Evolutionary conservation across 805 yeast species (phyloP).

Genomic region (Kazachstania taianensis): DNA sequence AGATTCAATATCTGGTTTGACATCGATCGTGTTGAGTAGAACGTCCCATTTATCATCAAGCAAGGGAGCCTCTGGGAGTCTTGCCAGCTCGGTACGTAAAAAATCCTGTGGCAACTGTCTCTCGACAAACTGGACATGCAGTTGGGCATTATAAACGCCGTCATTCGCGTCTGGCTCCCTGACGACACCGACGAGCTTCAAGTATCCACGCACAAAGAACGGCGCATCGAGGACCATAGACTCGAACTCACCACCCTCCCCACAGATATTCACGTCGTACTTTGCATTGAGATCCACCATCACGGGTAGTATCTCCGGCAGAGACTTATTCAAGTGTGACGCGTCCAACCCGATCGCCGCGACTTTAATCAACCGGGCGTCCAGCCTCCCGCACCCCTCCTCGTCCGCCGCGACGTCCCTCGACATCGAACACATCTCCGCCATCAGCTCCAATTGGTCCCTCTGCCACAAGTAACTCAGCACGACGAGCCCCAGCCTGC

Average conservation of each 20-base stretch:
- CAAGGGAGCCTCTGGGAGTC: constrained; percentile 26
- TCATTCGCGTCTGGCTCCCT: constrained; percentile 43
- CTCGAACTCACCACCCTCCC: constrained; percentile 99
- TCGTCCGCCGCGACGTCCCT: constrained; percentile 13
- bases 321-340: constrained; percentile 55
- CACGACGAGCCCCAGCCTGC: constrained; percentile 54
- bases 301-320: constrained; percentile 51
- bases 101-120: constrained; percentile 22
- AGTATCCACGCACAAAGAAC: constrained; percentile 48
- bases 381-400: constrained; percentile 30
- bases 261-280: constrained; percentile 88
- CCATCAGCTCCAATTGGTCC: constrained; percentile 67
- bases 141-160: constrained; percentile 59
- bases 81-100: constrained; percentile 25
- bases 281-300: constrained; percentile 45
- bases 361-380: constrained; percentile 82
- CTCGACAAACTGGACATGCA: constrained; percentile 43
- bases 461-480: constrained; percentile 87
- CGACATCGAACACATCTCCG: constrained; percentile 54
- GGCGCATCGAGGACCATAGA: constrained; percentile 88
- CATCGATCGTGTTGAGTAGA: constrained; percentile 2
- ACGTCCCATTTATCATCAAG: constrained; percentile 19
- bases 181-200: constrained; percentile 34
- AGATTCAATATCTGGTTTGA: not conserved
- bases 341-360: constrained; percentile 80